These are phyloP conservation scores for Colletotrichum paranaense DNA, from an alignment of 2,329 filamentous ascomycete species.

Conservation along the genomic window DNA sequence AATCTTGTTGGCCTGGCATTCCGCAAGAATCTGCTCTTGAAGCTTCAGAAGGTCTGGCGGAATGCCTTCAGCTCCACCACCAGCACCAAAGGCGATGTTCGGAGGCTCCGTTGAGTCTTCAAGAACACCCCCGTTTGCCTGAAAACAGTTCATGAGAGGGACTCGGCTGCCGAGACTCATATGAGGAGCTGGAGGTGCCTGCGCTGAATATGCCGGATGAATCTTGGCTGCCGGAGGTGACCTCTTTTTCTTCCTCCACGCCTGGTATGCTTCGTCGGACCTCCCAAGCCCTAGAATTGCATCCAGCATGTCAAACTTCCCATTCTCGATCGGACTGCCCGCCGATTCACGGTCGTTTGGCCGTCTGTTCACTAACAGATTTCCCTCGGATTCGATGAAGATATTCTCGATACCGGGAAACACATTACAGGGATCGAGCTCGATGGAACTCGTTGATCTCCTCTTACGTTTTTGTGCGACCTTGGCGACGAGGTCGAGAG, in stretches of 20 bases:
- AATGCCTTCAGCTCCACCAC: no score
- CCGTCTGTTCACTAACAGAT: not conserved
- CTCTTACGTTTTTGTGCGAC: not conserved
- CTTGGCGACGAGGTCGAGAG: not conserved
- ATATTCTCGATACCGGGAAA: constrained; percentile 3
- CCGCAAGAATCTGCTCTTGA: not conserved
- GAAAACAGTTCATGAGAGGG: no score
- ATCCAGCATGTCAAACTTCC: not conserved
- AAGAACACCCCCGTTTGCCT: not conserved
- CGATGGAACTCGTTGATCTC: no score
- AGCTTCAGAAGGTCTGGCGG: not conserved
- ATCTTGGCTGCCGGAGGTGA: not conserved
- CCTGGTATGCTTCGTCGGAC: not conserved
- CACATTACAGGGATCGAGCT: not conserved
- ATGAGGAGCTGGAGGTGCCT: not conserved
- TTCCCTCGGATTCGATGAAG: not conserved
- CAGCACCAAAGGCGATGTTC: no score
- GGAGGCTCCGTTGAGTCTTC: not conserved
- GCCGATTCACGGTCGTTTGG: not conserved
- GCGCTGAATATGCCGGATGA: not conserved
- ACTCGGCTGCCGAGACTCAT: not conserved
- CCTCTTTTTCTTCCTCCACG: not conserved
- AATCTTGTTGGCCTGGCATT: not conserved
- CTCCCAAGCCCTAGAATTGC: not conserved
- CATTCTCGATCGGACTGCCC: not conserved